Evolutionary conservation across 192 early-diverging fungal species (phyloP).

Genomic region (Paraglomus occultum): DNA sequence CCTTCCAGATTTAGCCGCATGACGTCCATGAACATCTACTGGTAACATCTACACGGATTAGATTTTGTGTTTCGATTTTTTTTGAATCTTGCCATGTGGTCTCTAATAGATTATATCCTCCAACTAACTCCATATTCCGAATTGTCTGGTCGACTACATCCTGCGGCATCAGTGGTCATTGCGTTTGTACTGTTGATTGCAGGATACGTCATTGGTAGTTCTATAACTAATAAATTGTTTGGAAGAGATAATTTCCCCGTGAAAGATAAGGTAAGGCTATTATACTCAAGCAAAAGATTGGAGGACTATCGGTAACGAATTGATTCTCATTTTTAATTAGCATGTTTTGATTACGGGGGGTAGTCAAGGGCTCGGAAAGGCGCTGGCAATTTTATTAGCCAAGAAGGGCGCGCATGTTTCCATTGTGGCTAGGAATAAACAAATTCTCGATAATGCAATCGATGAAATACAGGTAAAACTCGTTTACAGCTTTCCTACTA

Average conservation of each 20-base stretch:
- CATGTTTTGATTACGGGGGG: conserved; percentile 76
- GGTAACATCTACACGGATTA: no score
- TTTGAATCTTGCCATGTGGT: conserved; percentile 19
- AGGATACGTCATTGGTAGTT: conserved; percentile 3
- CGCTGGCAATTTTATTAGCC: conserved; percentile 59
- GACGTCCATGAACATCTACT: no score
- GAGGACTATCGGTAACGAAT: no score
- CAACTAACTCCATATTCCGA: conserved; percentile 26
- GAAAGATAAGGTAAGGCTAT: conserved; percentile 16
- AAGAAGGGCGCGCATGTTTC: conserved; percentile 69
- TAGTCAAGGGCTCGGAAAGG: conserved; percentile 70
- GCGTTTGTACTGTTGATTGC: background rate
- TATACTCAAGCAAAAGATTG: background rate
- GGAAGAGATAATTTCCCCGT: conserved; percentile 10
- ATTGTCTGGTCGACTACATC: conserved; percentile 30
- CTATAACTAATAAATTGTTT: background rate
- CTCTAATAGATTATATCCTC: conserved; percentile 35
- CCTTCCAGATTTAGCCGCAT: no score
- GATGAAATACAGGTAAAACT: conserved; percentile 27
- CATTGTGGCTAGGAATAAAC: conserved; percentile 57
- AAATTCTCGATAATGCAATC: conserved; percentile 50
- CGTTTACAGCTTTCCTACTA: background rate
- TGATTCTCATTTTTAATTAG: conserved; percentile 28
- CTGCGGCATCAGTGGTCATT: conserved; percentile 33
- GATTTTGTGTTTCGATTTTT: no score